Percentiles rank a stretch among this genome's conserved stretches.
phyloP scores from a whole-genome alignment of 371 early-diverging fungal genomes.

The Capillidium rhysosporum region DNA sequence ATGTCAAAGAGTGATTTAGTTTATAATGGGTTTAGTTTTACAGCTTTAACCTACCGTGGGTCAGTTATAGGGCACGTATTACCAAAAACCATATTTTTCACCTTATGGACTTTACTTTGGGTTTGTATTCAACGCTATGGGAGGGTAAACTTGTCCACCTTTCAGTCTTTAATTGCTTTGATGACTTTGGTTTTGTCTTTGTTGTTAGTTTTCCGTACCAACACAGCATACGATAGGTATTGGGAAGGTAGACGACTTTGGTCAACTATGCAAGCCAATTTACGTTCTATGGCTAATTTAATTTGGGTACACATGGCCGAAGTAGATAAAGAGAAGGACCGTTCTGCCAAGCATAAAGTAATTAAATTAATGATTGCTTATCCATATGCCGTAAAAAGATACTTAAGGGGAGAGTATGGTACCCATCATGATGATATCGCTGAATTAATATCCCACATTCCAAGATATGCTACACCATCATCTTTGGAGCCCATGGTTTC shows the following conservation, averaged over 20 bases:
- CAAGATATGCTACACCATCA: slow-evolving; percentile 5
- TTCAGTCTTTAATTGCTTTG: slow-evolving; percentile 17
- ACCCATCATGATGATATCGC: slow-evolving; percentile 11
- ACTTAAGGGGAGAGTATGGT: slow-evolving; percentile 37
- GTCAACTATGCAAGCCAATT: slow-evolving; percentile 26
- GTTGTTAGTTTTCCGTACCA: slow-evolving; percentile 53
- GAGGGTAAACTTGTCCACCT: neutral
- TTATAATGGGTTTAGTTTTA: slow-evolving; percentile 4
- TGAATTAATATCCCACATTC: neutral
- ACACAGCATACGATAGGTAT: slow-evolving; percentile 37
- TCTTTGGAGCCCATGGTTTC: slow-evolving; percentile 2
- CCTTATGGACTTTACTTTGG: neutral
- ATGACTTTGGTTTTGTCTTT: slow-evolving; percentile 36
- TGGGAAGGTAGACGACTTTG: slow-evolving; percentile 61
- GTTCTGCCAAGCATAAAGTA: slow-evolving; percentile 19
- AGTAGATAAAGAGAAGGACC: slow-evolving; percentile 20
- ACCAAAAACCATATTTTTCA: slow-evolving; percentile 1
- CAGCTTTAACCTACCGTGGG: slow-evolving; percentile 2
- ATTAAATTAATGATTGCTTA: slow-evolving; percentile 48
- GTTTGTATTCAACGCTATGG: neutral
- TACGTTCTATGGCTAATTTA: slow-evolving; percentile 22
- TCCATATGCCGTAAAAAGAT: slow-evolving; percentile 42
- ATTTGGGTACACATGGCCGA: slow-evolving; percentile 24
- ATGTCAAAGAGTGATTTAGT: neutral
- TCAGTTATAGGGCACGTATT: slow-evolving; percentile 3